These are phyloP conservation scores for Claviceps cyperi DNA, from an alignment of 2,329 filamentous ascomycete species.

Conservation along the genomic window DNA sequence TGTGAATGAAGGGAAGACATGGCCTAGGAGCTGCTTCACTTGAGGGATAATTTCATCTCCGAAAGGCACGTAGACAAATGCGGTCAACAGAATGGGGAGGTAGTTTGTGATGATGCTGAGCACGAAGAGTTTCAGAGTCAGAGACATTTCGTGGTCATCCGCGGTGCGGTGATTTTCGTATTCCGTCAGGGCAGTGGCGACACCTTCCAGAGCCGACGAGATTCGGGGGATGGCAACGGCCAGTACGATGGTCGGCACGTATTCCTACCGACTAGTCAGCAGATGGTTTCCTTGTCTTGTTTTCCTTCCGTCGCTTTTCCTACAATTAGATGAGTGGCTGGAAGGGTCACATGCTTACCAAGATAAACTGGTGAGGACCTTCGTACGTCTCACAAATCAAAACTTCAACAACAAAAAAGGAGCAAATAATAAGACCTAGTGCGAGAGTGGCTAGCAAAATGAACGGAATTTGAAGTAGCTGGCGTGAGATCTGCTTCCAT, in stretches of 20 bases:
- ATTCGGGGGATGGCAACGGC: constrained; percentile 53
- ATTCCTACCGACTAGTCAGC: constrained; percentile 34
- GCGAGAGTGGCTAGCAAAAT: constrained; percentile 41
- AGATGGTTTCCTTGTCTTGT: not conserved
- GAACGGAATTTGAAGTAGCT: constrained; percentile 57
- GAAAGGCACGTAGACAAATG: constrained; percentile 68
- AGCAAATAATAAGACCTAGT: constrained; percentile 52
- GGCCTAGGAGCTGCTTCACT: constrained; percentile 44
- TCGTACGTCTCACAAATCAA: constrained; percentile 62
- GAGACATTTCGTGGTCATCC: constrained; percentile 51
- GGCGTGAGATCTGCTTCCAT: constrained; percentile 48
- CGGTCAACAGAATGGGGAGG: constrained; percentile 59
- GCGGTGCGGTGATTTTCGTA: constrained; percentile 66
- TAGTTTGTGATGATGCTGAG: constrained; percentile 74
- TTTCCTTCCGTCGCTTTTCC: not conserved
- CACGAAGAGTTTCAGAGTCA: constrained; percentile 61
- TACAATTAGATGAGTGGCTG: too few species aligned
- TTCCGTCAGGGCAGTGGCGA: constrained; percentile 49
- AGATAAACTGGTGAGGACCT: constrained; percentile 49
- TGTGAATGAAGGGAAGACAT: constrained; percentile 29
- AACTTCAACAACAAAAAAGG: constrained; percentile 59
- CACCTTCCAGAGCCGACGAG: constrained; percentile 43
- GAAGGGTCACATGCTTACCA: constrained; percentile 29
- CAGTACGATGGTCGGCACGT: constrained; percentile 56
- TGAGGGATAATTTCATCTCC: constrained; percentile 52